Base-by-base conservation (phyloP, 2,329 filamentous ascomycete genomes). In the Fusarium multiceps region DNA sequence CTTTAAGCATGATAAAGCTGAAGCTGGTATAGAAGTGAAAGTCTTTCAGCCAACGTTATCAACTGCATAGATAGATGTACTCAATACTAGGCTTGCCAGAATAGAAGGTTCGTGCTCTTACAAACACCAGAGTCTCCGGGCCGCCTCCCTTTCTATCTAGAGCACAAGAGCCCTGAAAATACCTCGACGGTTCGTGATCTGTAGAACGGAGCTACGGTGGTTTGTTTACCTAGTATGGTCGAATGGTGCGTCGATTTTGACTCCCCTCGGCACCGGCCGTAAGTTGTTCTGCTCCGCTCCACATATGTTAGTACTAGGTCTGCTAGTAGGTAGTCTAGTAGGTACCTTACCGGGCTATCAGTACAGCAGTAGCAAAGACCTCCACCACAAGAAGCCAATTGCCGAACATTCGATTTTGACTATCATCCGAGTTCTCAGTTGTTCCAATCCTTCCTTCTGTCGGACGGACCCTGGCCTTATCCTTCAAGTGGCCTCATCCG, bases 371-470 rank as follows among this genome's bases (percentile, higher is more conserved):
- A 25, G 62, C 63, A 62, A 59, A 66, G 56, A 55, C 55, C 46
- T 53, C 40, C 32, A 51, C 56, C 30, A 51, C 46, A 41, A 61
- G 63, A 66, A 64, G 55, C 49, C 73, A 74, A 75, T 74, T 71
- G 73, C 55, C 54, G 47, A 75, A 75, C 73, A 75, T 75, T 73
- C 73, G 73, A 75, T 75, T 75, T 66, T 70, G 66, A 73, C 72
- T 63, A 74, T 74, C 74, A 67, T 47, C 65, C 66, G 70, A 68
- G 73, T 71, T 37, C 57, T 58, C 42, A 72, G 63, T 69, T 70
- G 72, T 74, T 55, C 59, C 59, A 66, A 73, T 49, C 69, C 71
- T 63, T 62, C 40, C 28, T 46, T 27, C 55, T 66, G 32, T 16
- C 30, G 45, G 32, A 55, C 34, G 41, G 32, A 55, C 56, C 71